A percentile compares a stretch with the other conserved stretches of the same genome.
These are phyloP conservation scores for Glaciozyma antarctica DNA, from an alignment of 768 basidiomycete species.

Conservation along the genomic window DNA sequence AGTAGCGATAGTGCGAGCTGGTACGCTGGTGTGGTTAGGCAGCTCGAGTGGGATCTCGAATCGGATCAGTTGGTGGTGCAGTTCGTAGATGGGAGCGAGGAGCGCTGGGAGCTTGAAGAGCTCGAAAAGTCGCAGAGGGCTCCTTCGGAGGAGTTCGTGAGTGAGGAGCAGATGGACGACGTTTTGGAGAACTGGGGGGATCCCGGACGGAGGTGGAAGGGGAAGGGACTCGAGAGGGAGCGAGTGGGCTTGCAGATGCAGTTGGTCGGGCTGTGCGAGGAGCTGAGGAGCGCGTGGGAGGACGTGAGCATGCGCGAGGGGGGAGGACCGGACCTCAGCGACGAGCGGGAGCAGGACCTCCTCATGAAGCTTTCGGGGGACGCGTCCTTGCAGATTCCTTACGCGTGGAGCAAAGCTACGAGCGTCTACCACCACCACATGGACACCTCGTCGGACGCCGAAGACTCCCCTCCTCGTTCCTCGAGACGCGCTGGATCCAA, in stretches of 20 bases:
- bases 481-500: neutral
- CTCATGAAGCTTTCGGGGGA: conserved; percentile 17
- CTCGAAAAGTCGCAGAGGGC: neutral
- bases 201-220: neutral
- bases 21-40: conserved; percentile 11
- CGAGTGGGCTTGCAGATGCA: neutral
- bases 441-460: neutral
- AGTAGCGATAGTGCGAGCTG: conserved; percentile 8
- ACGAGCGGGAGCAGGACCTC: neutral
- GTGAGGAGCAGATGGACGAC: no score
- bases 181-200: neutral
- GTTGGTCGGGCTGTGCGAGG: conserved; percentile 1
- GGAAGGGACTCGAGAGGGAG: neutral
- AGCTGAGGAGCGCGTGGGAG: conserved; percentile 26
- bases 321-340: neutral
- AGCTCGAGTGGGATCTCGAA: conserved; percentile 19
- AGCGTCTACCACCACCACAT: conserved; percentile 7
- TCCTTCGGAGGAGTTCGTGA: neutral
- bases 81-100: conserved; percentile 14
- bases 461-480: neutral
- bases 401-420: conserved; percentile 11
- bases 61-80: conserved; percentile 2
- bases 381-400: neutral
- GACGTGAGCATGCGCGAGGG: conserved; percentile 15
- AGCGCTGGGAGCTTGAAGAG: conserved; percentile 16